Base-by-base conservation (phyloP, 352 stramenopile species). In the Phytophthora vignae region DNA sequence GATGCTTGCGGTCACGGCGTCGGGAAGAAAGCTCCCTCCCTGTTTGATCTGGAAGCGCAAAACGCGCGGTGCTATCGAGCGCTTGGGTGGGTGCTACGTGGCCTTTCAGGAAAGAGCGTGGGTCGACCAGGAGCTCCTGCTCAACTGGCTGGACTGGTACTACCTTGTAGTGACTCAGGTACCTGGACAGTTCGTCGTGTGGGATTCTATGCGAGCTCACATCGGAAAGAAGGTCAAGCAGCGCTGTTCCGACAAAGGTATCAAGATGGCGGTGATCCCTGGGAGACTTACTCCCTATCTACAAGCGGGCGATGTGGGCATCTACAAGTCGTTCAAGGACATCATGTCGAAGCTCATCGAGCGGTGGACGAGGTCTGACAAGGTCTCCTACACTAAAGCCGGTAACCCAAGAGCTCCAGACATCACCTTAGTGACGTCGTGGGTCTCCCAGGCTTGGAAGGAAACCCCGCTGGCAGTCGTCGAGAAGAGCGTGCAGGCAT, bases 271-370 rank as follows among this genome's bases (percentile, higher is more conserved):
- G 2, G 44, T 69, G 4, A 62, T 63, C 17, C 66, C 66, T 27
- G 66, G 66, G 29, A 58, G 48, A 10, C 21, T 73, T 19, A 72
- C 65, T 5, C 44, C 65, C 3, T 72, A 72, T 25, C 36, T 72
- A 10, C 25, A 27, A 27, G 25, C 25, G 25, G 25, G 25, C 58
- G 9, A 67, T 29, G 56, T 62, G 9, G 50, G 58, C 36, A 69
- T 73, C 55, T 73, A 55, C 21, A 73, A 67, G 53, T 69, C 55
- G 2, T 73, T 69, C 17, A 69, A 73, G 50, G 49, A 73, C 27
- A 15, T n/a, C n/a, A 53, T 67, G 4, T 60, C 49, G 2, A n/a
- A 40, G 33, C 27, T 71, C 22, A 71, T 71, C 15, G 64, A 71
- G 2, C 9, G 52, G 14, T 71, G 55, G 22, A 64, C 64, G 25